These are phyloP conservation scores for Euphorbia peplus DNA, from an alignment of 345 rosid genomes.

Conservation along the genomic window DNA sequence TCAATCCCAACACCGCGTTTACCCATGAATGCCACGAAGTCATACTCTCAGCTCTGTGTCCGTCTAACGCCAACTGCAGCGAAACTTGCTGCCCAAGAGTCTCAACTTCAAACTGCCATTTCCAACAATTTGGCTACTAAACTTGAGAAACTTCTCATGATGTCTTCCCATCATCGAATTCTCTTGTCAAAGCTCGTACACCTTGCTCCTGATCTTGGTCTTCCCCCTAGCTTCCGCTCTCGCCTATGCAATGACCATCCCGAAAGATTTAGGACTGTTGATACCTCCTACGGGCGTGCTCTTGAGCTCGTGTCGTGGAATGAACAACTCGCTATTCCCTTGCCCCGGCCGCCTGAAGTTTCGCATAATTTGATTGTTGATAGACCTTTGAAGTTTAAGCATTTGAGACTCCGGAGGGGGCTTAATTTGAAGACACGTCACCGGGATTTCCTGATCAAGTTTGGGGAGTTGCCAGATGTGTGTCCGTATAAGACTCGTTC, in stretches of 20 bases:
- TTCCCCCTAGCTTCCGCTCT: constrained; percentile 83
- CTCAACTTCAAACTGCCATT: constrained; percentile 48
- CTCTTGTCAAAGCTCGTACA: constrained; percentile 81
- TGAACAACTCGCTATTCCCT: constrained; percentile 46
- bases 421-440: constrained; percentile 67
- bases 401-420: constrained; percentile 68
- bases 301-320: constrained; percentile 86
- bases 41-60: constrained; percentile 63
- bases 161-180: constrained; percentile 66
- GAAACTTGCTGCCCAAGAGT: constrained; percentile 54
- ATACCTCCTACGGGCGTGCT: constrained; percentile 78
- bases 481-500: constrained; percentile 58
- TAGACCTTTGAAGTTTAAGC: constrained; percentile 81
- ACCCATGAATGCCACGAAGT: constrained; percentile 76
- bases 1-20: constrained; percentile 54
- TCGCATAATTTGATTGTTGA: constrained; percentile 59
- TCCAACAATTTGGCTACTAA: constrained; percentile 58
- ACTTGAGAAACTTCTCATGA: constrained; percentile 86
- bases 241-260: constrained; percentile 81
- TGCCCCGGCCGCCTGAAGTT: constrained; percentile 39
- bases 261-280: constrained; percentile 63
- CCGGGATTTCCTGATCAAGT: constrained; percentile 55
- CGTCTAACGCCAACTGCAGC: constrained; percentile 72
- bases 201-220: constrained; percentile 80
- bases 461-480: constrained; percentile 55